Evolutionary conservation across 2,329 filamentous ascomycete species (phyloP).

Genomic region (Diaporthe eres): DNA sequence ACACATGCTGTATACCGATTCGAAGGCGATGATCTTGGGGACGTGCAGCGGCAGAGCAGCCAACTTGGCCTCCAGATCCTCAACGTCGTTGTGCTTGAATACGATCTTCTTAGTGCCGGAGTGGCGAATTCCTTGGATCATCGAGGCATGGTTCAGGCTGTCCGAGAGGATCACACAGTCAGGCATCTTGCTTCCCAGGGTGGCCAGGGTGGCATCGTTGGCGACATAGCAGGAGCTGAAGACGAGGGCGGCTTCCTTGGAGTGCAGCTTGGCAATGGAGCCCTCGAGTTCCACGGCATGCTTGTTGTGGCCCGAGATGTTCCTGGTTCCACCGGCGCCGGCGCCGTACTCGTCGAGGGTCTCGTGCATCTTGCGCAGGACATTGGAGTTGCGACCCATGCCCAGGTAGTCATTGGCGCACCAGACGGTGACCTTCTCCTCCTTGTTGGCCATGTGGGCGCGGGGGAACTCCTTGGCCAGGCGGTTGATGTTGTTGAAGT

Average conservation of each 20-base stretch:
- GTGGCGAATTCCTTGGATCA: slow-evolving; percentile 99
- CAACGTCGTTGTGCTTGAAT: slow-evolving; percentile 98
- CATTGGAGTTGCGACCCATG: slow-evolving; percentile 92
- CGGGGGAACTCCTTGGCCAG: slow-evolving; percentile 96
- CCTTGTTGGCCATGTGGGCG: slow-evolving; percentile 87
- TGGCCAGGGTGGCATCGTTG: slow-evolving; percentile 96
- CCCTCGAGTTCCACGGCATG: slow-evolving; percentile 89
- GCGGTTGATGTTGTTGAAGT: slow-evolving; percentile 99
- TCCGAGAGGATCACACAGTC: slow-evolving; percentile 98
- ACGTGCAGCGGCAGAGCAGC: slow-evolving; percentile 86
- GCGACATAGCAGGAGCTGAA: slow-evolving; percentile 99
- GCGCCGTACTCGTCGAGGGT: slow-evolving; percentile 95
- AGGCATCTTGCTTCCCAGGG: slow-evolving; percentile 95
- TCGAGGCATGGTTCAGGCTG: slow-evolving; percentile 96
- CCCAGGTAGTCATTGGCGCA: slow-evolving; percentile 99
- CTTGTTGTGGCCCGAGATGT: slow-evolving; percentile 98
- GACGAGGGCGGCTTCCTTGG: slow-evolving; percentile 91
- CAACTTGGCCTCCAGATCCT: slow-evolving; percentile 91
- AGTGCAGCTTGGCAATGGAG: slow-evolving; percentile 87
- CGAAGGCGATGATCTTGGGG: slow-evolving; percentile 98
- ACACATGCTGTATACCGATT: slow-evolving; percentile 99
- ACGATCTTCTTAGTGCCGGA: slow-evolving; percentile 97
- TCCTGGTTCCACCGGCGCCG: slow-evolving; percentile 94
- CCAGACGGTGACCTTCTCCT: slow-evolving; percentile 96
- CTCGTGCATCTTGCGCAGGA: slow-evolving; percentile 92